phyloP scores from a whole-genome alignment of 306 rosid genomes.

The Acacia acuminata region DNA sequence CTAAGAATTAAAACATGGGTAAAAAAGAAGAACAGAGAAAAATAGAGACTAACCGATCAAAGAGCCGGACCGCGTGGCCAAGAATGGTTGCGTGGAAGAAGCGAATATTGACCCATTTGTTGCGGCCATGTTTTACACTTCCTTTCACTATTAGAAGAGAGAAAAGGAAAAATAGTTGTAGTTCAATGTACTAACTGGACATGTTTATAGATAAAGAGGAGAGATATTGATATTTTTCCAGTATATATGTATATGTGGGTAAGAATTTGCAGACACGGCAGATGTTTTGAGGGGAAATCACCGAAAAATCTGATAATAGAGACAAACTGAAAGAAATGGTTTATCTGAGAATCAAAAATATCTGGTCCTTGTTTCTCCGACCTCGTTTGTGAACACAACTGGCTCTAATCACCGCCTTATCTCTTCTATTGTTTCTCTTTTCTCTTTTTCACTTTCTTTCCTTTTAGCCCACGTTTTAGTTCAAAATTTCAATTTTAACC shows the following conservation, averaged over 20 bases:
- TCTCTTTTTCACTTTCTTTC: slow-evolving; percentile 10
- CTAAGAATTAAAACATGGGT: background rate
- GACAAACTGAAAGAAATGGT: slow-evolving; percentile 18
- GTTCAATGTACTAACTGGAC: background rate
- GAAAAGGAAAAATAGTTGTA: background rate
- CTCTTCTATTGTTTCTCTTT: slow-evolving; percentile 27
- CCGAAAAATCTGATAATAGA: background rate
- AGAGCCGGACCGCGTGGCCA: slow-evolving; percentile 36
- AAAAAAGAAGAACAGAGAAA: slow-evolving; percentile 11
- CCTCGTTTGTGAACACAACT: slow-evolving; percentile 20
- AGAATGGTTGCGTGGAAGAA: slow-evolving; percentile 52
- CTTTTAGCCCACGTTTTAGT: background rate
- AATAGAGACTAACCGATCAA: slow-evolving; percentile 52
- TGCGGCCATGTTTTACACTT: slow-evolving; percentile 60
- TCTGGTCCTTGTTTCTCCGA: slow-evolving; percentile 39
- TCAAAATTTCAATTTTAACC: background rate
- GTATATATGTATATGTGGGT: background rate
- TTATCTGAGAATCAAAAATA: slow-evolving; percentile 43
- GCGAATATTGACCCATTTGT: slow-evolving; percentile 57
- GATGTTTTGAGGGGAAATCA: background rate
- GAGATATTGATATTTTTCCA: slow-evolving; percentile 24
- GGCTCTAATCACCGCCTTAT: slow-evolving; percentile 44
- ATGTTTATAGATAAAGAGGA: slow-evolving; percentile 17
- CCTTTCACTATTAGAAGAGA: background rate
- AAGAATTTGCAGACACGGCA: slow-evolving; percentile 11